Percentiles rank a stretch among this genome's conserved stretches.
These are phyloP conservation scores for Letharia lupina DNA, from an alignment of 495 filamentous ascomycete species.

Conservation along the genomic window DNA sequence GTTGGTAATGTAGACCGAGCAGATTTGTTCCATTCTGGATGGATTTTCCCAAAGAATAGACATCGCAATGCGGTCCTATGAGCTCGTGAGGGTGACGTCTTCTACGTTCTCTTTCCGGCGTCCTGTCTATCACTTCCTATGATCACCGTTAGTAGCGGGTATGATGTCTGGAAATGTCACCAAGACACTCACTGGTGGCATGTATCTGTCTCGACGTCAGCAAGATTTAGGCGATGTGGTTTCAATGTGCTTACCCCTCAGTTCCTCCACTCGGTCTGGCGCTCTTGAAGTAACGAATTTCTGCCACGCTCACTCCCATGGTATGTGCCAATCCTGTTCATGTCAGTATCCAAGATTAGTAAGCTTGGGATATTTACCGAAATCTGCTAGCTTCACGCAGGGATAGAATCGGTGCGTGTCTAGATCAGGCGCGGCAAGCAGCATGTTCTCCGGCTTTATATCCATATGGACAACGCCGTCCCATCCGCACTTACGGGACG, in stretches of 20 bases:
- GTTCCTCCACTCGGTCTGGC: conserved; percentile 5
- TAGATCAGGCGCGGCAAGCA: conserved; percentile 28
- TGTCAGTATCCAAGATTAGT: not conserved
- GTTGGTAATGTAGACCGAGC: conserved; percentile 1
- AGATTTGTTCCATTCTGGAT: conserved; percentile 4
- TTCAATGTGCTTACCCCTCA: not conserved
- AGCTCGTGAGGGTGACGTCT: conserved; percentile 13
- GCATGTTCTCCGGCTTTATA: conserved; percentile 48
- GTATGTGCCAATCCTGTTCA: conserved; percentile 12
- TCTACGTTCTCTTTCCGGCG: conserved; percentile 10
- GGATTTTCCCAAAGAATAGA: conserved; percentile 16
- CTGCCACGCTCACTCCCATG: conserved; percentile 3
- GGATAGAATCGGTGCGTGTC: conserved; percentile 16
- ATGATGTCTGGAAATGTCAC: not conserved
- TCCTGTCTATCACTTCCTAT: conserved; percentile 9
- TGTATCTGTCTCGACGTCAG: conserved; percentile 8
- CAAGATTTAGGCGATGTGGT: not conserved
- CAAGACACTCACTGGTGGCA: conserved; percentile 14
- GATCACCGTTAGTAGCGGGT: not conserved
- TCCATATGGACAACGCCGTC: conserved; percentile 44
- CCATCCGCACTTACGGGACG: conserved; percentile 10
- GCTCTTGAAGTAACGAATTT: conserved; percentile 16
- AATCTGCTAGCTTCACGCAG: conserved; percentile 23
- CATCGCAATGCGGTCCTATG: conserved; percentile 14
- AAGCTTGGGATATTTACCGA: not conserved